These are phyloP conservation scores for Metarhizium brunneum DNA, from an alignment of 2,329 filamentous ascomycete species.

Conservation along the genomic window DNA sequence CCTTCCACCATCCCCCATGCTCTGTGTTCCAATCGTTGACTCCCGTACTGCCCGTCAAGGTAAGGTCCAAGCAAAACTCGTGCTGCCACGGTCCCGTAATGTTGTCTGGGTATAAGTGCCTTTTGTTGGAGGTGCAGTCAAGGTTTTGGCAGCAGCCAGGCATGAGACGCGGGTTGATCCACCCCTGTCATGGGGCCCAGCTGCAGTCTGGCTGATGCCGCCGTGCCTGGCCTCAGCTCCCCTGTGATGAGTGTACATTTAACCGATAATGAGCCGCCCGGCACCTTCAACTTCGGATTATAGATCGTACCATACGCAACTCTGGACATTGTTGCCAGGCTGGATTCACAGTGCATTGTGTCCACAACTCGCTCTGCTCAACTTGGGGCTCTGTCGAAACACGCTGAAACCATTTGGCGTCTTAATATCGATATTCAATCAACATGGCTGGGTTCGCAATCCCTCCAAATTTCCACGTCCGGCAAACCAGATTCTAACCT, in stretches of 20 bases:
- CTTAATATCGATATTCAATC: not conserved
- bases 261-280: constrained; percentile 5
- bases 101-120: not conserved
- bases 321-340: too few relatives aligned
- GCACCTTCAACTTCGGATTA: not conserved
- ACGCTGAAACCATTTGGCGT: not conserved
- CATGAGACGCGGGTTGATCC: constrained; percentile 4
- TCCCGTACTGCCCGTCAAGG: too few relatives aligned
- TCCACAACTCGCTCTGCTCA: not conserved
- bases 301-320: not conserved
- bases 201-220: not conserved
- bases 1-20: constrained; percentile 3
- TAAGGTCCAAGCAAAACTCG: not conserved
- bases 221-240: not conserved
- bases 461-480: not conserved
- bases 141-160: constrained; percentile 4
- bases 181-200: constrained; percentile 3
- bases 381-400: not conserved
- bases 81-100: not conserved
- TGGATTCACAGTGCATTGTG: not conserved
- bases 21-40: not conserved
- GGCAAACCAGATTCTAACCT: not conserved
- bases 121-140: not conserved
- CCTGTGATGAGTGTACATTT: constrained; percentile 1
- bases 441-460: constrained; percentile 2